phyloP scores from a whole-genome alignment of 768 basidiomycete genomes.

The Podaxis sp. region DNA sequence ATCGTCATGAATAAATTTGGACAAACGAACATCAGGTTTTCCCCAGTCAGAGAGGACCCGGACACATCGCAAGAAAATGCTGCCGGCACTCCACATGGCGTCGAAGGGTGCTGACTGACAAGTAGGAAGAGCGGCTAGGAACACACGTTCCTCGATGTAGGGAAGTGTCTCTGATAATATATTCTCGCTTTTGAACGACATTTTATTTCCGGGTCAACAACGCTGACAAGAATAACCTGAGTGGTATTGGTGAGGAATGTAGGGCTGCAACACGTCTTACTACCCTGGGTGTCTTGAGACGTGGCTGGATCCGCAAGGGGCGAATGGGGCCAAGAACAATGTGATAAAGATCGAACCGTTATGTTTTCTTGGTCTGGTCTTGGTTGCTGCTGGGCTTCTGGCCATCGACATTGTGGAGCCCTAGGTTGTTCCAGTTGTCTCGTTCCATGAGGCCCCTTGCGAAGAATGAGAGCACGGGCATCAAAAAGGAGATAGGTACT shows the following conservation, averaged over 20 bases:
- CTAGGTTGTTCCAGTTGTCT: conserved; percentile 85
- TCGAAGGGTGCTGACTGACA: not conserved
- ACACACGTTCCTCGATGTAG: not conserved
- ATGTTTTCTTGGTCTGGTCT: not conserved
- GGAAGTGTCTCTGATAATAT: not conserved
- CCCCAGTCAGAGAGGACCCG: not conserved
- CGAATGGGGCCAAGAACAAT: not conserved
- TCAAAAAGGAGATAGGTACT: conserved; percentile 21
- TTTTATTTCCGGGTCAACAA: not conserved
- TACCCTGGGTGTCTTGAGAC: too few species aligned
- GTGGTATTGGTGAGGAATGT: not conserved
- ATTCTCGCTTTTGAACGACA: not conserved
- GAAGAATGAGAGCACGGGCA: not conserved
- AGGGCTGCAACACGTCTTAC: not conserved
- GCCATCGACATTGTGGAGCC: conserved; percentile 51
- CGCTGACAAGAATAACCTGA: not conserved
- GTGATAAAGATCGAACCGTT: not conserved
- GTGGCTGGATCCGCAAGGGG: not conserved
- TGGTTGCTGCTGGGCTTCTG: conserved; percentile 19
- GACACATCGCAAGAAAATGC: not conserved
- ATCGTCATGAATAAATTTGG: not conserved
- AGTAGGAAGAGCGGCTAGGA: not conserved
- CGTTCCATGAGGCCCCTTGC: conserved; percentile 82
- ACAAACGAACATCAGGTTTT: not conserved
- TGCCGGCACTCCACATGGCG: not conserved